Evolutionary conservation across 371 early-diverging fungal species (phyloP), one percentile per base, ranked within the genome.

Genomic region (Mortierella polycephala): DNA sequence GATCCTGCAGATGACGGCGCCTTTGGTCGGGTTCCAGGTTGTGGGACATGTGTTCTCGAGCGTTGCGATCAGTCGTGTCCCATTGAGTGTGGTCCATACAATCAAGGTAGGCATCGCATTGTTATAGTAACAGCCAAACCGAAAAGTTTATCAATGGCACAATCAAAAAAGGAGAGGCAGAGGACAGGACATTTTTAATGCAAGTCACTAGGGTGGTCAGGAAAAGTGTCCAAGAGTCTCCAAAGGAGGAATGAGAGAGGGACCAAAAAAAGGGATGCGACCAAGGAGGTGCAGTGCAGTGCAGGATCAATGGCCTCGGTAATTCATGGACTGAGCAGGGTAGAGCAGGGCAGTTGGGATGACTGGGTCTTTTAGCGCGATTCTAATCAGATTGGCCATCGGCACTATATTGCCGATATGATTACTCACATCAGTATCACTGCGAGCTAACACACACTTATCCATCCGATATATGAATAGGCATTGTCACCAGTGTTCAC

Each of bases 401-500:
- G 30, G 30, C 30, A 30, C 30, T 30, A 30, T 30, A 30, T 30
- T 30, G 30, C 30, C 30, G 30, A 30, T 30, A 30, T 4, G 30
- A 30, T 30, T 2, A 21, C 30, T 2, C 30, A 30, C 4, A 30
- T 30, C 4, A 30, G 1, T 30, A 30, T 30, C 30, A 30, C 30
- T 30, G 30, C 30, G 30, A 30, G 30, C 42, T 55, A 0, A 57
- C 52, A 20, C 55, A 5, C 18, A 23, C 49, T 58, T 63, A 47
- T 51, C 21, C 30, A 62, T 57, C 62, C 13, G 4, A 30, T 30
- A 30, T 30, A 54, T 42, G 9, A 46, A 23, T 71, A 95, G 94
- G 94, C 94, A 20, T 75, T 95, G 3, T 91, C 95, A 16, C 96
- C 96, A 13, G 84, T 96, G 12, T 96, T 96, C 76, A 96, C 96